Conservation (phyloP, 73 alveolate species). For the Stentor coeruleus region DNA sequence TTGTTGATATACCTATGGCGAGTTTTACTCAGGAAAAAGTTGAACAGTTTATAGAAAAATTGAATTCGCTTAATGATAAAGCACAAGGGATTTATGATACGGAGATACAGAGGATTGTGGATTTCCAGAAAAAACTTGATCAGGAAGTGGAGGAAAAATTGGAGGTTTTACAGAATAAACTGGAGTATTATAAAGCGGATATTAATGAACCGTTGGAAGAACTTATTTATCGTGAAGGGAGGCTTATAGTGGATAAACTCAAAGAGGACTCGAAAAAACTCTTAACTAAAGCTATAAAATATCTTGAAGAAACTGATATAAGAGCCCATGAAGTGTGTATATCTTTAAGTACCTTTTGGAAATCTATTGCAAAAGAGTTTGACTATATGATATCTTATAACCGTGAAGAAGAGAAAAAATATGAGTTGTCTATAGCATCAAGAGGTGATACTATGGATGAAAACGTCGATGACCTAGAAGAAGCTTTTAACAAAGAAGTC, state of each 20-base stretch:
- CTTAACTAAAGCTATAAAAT: constrained; percentile 39
- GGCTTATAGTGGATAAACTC: constrained; percentile 44
- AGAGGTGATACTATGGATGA: constrained; percentile 62
- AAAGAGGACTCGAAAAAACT: constrained; percentile 48
- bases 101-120: not conserved
- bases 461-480: constrained; percentile 36
- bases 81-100: constrained; percentile 50
- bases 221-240: constrained; percentile 36
- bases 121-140: constrained; percentile 12
- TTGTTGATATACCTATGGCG: constrained; percentile 22
- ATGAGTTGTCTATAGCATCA: constrained; percentile 49
- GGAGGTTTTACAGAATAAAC: not conserved
- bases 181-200: constrained; percentile 4
- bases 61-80: constrained; percentile 43
- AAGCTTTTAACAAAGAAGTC: constrained; percentile 24
- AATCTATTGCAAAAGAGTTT: constrained; percentile 42
- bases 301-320: constrained; percentile 57
- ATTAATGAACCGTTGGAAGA: constrained; percentile 43
- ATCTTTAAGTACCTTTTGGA: constrained; percentile 41
- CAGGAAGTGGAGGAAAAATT: constrained; percentile 1
- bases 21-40: constrained; percentile 39
- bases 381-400: constrained; percentile 48
- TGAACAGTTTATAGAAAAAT: constrained; percentile 32
- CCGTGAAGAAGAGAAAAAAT: constrained; percentile 42
- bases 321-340: constrained; percentile 52